phyloP scores from a whole-genome alignment of 805 yeast species.

The Nematodospora valgi region DNA sequence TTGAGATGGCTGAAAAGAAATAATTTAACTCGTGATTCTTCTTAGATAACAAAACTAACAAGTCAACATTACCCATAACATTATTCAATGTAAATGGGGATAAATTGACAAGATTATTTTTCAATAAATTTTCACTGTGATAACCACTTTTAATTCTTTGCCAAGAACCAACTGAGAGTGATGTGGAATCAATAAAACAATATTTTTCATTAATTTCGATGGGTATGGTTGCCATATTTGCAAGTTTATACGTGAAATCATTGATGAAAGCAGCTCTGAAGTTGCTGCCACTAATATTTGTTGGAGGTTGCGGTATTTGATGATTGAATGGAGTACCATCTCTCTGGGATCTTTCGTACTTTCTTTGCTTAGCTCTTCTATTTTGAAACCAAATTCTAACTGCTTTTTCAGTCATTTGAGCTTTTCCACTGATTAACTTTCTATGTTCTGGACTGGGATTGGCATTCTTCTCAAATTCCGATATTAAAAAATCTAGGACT shows the following conservation, averaged over 20 bases:
- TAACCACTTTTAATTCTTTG: conserved; percentile 70
- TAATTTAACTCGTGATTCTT: conserved; percentile 72
- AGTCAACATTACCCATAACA: conserved; percentile 66
- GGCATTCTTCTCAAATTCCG: conserved; percentile 67
- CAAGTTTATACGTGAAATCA: background rate
- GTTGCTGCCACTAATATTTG: conserved; percentile 3
- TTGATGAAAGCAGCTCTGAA: conserved; percentile 3
- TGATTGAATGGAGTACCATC: background rate
- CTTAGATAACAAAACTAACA: conserved; percentile 66
- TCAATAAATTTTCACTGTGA: conserved; percentile 36
- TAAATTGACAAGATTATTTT: conserved; percentile 51
- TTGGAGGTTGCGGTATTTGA: background rate
- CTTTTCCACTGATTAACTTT: conserved; percentile 62
- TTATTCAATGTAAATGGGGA: conserved; percentile 64
- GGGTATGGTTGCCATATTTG: conserved; percentile 42
- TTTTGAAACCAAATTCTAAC: conserved; percentile 94
- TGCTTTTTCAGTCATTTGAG: conserved; percentile 83
- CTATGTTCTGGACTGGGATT: conserved; percentile 75
- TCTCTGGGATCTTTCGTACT: conserved; percentile 50
- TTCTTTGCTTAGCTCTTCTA: conserved; percentile 73
- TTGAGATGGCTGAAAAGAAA: conserved; percentile 71
- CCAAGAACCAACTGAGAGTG: conserved; percentile 78
- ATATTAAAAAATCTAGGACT: conserved; percentile 62
- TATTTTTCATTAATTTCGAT: conserved; percentile 59
- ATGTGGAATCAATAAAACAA: conserved; percentile 62